These are phyloP conservation scores for Rosa multiflora DNA, from an alignment of 306 rosid species.

Conservation along the genomic window DNA sequence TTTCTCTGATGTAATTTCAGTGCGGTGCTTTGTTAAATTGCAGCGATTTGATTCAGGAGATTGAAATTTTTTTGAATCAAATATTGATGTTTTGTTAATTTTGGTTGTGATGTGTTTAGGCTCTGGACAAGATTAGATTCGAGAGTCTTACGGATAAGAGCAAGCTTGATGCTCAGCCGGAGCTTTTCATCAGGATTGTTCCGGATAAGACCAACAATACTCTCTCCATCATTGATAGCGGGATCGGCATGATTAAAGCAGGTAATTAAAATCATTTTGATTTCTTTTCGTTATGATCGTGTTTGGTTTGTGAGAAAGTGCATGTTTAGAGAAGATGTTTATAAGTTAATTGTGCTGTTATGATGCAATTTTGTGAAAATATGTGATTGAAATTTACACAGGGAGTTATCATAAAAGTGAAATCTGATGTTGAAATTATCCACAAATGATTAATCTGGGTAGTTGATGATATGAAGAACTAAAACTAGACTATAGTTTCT, in stretches of 20 bases:
- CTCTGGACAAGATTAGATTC: slow-evolving; percentile 64
- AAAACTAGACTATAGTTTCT: too few relatives aligned
- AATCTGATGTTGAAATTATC: background rate
- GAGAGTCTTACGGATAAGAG: slow-evolving; percentile 62
- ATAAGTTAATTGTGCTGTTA: background rate
- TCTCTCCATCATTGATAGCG: slow-evolving; percentile 63
- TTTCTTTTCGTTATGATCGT: background rate
- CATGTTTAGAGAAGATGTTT: background rate
- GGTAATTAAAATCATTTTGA: slow-evolving; percentile 9
- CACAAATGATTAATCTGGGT: too few relatives aligned
- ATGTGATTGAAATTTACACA: background rate
- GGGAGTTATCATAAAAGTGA: background rate
- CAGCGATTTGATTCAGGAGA: background rate
- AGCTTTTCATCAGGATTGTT: slow-evolving; percentile 63
- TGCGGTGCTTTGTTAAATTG: background rate
- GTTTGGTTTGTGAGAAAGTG: background rate
- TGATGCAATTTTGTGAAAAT: background rate
- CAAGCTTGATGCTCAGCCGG: slow-evolving; percentile 63
- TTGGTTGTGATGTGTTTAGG: slow-evolving; percentile 27
- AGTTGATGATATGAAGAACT: too few relatives aligned
- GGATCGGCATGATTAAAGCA: slow-evolving; percentile 77
- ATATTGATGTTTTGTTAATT: too few relatives aligned
- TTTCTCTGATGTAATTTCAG: background rate
- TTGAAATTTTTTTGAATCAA: background rate
- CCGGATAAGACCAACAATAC: slow-evolving; percentile 63